phyloP scores from a whole-genome alignment of 306 rosid species.

The Vigna reflexopilosa region DNA sequence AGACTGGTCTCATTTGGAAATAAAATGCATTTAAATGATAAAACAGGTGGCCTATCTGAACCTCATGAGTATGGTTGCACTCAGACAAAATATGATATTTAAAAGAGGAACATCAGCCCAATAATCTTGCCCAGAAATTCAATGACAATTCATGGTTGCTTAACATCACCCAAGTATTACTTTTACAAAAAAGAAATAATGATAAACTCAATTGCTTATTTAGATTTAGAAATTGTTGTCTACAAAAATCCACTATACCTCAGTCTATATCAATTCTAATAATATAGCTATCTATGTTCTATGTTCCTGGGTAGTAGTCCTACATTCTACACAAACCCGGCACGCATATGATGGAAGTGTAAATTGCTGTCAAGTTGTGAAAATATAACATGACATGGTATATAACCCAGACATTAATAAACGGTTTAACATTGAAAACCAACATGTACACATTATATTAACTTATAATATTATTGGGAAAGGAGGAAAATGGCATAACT shows the following conservation, averaged over 20 bases:
- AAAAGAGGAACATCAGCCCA: not conserved
- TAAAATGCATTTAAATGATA: too few relatives aligned
- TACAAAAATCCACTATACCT: slow-evolving; percentile 14
- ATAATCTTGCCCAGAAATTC: not conserved
- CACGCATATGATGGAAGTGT: not conserved
- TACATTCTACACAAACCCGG: not conserved
- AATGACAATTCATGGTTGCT: slow-evolving; percentile 20
- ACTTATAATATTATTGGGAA: not conserved
- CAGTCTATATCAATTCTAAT: slow-evolving; percentile 1
- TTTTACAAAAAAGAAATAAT: not conserved
- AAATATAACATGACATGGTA: not conserved
- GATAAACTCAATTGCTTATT: not conserved
- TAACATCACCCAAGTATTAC: slow-evolving; percentile 2
- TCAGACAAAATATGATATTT: slow-evolving; percentile 13
- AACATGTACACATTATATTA: not conserved
- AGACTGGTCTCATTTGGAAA: not conserved
- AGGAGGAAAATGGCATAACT: not conserved
- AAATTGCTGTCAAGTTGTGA: not conserved
- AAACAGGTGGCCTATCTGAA: too few relatives aligned
- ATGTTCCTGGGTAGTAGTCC: slow-evolving; percentile 2
- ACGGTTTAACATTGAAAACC: slow-evolving; percentile 28
- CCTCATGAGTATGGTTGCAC: not conserved
- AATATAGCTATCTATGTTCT: not conserved
- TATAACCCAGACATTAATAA: slow-evolving; percentile 20
- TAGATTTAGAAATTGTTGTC: not conserved